Percentiles rank a stretch among this genome's conserved stretches.
Conservation (phyloP, 495 filamentous ascomycete species). For the Podospora conica region DNA sequence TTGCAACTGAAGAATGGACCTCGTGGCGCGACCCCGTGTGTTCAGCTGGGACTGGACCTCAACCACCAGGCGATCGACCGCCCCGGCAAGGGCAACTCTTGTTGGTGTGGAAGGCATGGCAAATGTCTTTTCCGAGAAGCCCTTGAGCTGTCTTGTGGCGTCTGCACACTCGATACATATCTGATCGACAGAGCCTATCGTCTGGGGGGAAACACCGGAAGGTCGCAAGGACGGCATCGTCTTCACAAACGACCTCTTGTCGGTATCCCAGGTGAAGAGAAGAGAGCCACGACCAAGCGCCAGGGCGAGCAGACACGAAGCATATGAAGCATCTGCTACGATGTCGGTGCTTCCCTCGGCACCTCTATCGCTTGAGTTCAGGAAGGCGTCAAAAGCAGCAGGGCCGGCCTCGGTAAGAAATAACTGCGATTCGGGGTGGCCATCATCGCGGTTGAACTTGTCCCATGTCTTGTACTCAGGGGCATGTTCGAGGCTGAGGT, state of each 20-base stretch:
- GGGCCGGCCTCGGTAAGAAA: constrained; percentile 78
- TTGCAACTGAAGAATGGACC: constrained; percentile 64
- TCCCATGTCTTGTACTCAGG: constrained; percentile 67
- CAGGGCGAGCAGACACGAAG: constrained; percentile 60
- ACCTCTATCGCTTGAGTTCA: constrained; percentile 30
- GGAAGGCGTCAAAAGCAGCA: constrained; percentile 61
- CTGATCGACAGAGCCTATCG: constrained; percentile 51
- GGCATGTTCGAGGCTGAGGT: constrained; percentile 23
- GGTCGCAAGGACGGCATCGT: constrained; percentile 51
- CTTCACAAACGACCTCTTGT: constrained; percentile 52
- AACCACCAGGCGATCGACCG: constrained; percentile 48
- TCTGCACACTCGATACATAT: constrained; percentile 57
- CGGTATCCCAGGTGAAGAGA: constrained; percentile 64
- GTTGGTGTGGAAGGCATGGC: constrained; percentile 40
- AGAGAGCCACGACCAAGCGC: constrained; percentile 76
- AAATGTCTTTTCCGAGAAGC: constrained; percentile 47
- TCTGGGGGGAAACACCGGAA: constrained; percentile 59
- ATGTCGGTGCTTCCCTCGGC: constrained; percentile 21
- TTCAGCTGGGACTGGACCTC: constrained; percentile 53
- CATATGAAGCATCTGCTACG: constrained; percentile 44
- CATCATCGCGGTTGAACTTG: constrained; percentile 47
- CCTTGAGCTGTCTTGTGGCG: constrained; percentile 45
- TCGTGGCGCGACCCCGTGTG: constrained; percentile 30
- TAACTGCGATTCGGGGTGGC: constrained; percentile 21
- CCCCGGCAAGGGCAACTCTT: constrained; percentile 56